Evolutionary conservation across 495 filamentous ascomycete species (phyloP), one percentile per base, ranked within the genome.

Genomic region (Xylaria flabelliformis): DNA sequence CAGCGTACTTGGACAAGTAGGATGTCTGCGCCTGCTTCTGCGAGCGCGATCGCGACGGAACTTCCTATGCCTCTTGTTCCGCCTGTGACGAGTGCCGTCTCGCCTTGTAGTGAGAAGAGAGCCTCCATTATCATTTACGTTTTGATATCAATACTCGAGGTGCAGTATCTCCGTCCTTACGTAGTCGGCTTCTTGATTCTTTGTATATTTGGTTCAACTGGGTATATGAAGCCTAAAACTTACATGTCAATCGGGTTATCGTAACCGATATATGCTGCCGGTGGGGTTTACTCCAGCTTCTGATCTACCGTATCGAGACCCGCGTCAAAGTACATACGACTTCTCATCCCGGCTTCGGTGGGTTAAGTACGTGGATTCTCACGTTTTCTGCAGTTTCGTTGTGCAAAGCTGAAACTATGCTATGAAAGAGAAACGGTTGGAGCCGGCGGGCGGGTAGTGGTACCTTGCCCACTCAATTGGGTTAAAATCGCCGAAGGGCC

Each of bases 51-150:
- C 53, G 92, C 92, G 83, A 97, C 95, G 13, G 92, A 88, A 78
- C 93, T 90, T 19, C 95, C 95, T 64, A 98, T 97, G 29, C 95
- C 95, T 65, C 95, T 85, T 19, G 94, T 96, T 64, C 93, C 93
- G 36, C 95, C 95, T 0, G 95, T 98, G 42, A 97, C 85, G 59
- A 97, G 81, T 44, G 95, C 95, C 10, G 92, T 97, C 77, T 93
- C 88, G 70, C 89, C 90, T 64, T 83, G 78, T 62, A 90, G 85
- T 48, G 87, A 84, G 74, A 90, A 90, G 71, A 88, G 76, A 64
- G 68, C 62, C 32, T 75, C 72, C 50, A 77, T 71, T 70, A 73
- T 75, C 1, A 7, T 41, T 24, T 15, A 19, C 1, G 13, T 17
- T 15, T 24, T 7, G 12, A 26, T 3, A 39, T 44, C n/a, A 4